Base-by-base conservation (phyloP, 2,329 filamentous ascomycete species). In the Cercospora sp. region DNA sequence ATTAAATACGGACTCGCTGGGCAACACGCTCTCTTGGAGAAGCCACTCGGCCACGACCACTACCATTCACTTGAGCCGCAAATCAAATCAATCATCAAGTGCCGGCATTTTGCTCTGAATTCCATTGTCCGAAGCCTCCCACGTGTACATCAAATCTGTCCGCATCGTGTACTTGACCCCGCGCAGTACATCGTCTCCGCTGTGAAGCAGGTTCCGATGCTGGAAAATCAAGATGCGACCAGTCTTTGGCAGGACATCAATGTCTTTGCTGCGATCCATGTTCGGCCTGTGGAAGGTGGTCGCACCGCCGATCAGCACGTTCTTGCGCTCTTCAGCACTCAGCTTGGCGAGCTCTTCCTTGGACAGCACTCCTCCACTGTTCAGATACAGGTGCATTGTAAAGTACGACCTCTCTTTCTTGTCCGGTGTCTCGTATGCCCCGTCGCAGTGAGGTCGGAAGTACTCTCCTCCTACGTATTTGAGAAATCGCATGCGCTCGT, bases 401-500 rank as follows among this genome's bases (percentile, higher is more conserved):
- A 83, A 86, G 61, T 83, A 84, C 1, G 84, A 85, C 12, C 78
- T 76, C 76, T 87, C 82, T 21, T 77, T 80, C 7, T 82, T 79
- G 63, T 87, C 85, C 0, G 84, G 83, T 16, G 87, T 89, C 61
- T 81, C 81, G 72, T 90, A 94, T 0, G 81, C 74, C 0, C 86
- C 88, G 75, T 94, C 91, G 71, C 85, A 89, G 76, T 94, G 91
- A 3, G 89, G 88, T 69, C 84, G 85, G 74, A 96, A 95, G 76
- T 89, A 94, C 74, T 93, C 88, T 0, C 91, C 91, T 0, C 83
- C 80, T 0, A 84, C 84, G 77, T 95, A 95, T 74, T 87, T 89
- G 61, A 96, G 80, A 74, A 94, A 94, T 30, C 92, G 82, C 85
- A 94, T 85, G 40, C 91, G 81, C 76, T 93, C 87, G 77, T 95